phyloP scores from a whole-genome alignment of 1,284 basidiomycete species.

The Schizopora paradoxa region DNA sequence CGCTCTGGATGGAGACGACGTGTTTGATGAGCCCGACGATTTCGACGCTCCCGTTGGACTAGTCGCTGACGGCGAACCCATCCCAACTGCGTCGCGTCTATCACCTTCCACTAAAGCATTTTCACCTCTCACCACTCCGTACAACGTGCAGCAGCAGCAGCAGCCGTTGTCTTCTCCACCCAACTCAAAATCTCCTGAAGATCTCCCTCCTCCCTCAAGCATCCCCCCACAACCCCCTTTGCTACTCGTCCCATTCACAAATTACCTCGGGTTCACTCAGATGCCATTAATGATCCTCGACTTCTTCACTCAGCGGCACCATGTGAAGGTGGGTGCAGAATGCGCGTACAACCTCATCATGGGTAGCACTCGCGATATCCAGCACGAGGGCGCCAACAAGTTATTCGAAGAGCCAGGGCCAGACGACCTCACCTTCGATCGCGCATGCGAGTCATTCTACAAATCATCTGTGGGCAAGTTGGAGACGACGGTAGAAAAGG shows the following conservation, averaged over 20 bases:
- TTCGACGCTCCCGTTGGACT: slow-evolving; percentile 24
- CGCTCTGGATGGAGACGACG: slow-evolving; percentile 65
- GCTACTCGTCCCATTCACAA: slow-evolving; percentile 82
- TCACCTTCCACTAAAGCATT: slow-evolving; percentile 35
- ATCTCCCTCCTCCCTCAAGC: slow-evolving; percentile 44
- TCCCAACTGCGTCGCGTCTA: slow-evolving; percentile 37
- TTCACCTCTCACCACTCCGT: slow-evolving; percentile 35
- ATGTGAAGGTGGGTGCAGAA: slow-evolving; percentile 76
- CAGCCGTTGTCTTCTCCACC: slow-evolving; percentile 22
- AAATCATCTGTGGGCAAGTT: slow-evolving; percentile 56
- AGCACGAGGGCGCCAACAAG: slow-evolving; percentile 18
- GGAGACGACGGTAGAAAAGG: slow-evolving; percentile 59
- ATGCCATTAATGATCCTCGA: slow-evolving; percentile 88
- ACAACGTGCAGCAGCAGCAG: no score
- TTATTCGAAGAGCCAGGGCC: slow-evolving; percentile 24
- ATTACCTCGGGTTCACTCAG: slow-evolving; percentile 82
- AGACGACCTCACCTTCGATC: slow-evolving; percentile 73
- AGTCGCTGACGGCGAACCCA: slow-evolving; percentile 32
- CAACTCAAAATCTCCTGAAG: slow-evolving; percentile 22
- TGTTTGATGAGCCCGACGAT: slow-evolving; percentile 61
- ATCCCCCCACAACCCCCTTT: slow-evolving; percentile 81
- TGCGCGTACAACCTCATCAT: slow-evolving; percentile 75
- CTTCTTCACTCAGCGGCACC: slow-evolving; percentile 88
- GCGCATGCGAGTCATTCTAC: slow-evolving; percentile 63
- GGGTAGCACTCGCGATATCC: slow-evolving; percentile 60